Percentiles rank a stretch among this genome's conserved stretches.
These are phyloP conservation scores for Letharia lupina DNA, from an alignment of 495 filamentous ascomycete species.

Conservation along the genomic window DNA sequence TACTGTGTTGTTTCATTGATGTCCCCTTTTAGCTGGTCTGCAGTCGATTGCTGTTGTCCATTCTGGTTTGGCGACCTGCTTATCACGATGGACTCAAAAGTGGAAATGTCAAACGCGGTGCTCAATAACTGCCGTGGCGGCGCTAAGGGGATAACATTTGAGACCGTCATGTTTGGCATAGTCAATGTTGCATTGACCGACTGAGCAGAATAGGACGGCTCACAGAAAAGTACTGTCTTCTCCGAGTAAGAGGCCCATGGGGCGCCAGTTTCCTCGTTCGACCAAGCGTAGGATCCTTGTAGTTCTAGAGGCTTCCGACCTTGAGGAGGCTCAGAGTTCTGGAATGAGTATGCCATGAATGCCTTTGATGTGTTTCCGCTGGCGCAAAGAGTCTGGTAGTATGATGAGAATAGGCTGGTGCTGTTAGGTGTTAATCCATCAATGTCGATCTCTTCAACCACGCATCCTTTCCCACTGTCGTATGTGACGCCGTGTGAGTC, in stretches of 20 bases:
- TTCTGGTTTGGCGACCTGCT: background rate
- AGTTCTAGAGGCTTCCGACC: background rate
- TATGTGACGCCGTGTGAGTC: conserved; percentile 17
- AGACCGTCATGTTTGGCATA: conserved; percentile 10
- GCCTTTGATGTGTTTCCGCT: conserved; percentile 16
- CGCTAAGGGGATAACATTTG: conserved; percentile 16
- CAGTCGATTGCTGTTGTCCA: background rate
- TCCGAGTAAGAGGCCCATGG: background rate
- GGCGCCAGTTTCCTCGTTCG: no score
- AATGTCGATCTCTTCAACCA: background rate
- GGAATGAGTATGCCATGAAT: conserved; percentile 28
- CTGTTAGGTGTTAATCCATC: background rate
- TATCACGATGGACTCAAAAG: conserved; percentile 31
- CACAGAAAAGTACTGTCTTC: conserved; percentile 33
- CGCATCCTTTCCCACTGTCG: conserved; percentile 29
- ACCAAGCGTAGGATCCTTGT: no score
- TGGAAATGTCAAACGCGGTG: conserved; percentile 30
- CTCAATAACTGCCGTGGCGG: conserved; percentile 21
- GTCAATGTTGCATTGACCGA: conserved; percentile 29
- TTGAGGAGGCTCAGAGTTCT: background rate
- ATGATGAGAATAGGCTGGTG: background rate
- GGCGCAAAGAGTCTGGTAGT: conserved; percentile 20
- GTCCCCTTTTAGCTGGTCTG: conserved; percentile 10
- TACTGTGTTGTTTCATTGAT: background rate
- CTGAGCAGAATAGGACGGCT: conserved; percentile 33